Evolutionary conservation across 2,329 filamentous ascomycete genomes (phyloP).

Genomic region (Talaromyces sp.): DNA sequence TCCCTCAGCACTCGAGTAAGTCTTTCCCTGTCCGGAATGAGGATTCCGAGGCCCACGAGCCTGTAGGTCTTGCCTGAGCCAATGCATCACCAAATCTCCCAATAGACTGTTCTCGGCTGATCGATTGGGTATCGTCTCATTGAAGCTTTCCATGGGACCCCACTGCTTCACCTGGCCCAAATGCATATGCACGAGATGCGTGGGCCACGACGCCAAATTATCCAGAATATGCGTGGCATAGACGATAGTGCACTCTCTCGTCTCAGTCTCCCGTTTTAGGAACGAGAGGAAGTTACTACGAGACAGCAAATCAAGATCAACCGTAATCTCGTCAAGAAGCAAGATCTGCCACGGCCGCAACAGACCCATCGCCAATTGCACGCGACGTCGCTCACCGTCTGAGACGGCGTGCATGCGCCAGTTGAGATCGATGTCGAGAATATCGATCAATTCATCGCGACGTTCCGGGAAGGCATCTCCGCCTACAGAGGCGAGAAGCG

Average conservation of each 20-base stretch:
- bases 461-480: conserved; percentile 78
- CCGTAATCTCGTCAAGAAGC: conserved; percentile 92
- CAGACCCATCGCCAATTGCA: conserved; percentile 95
- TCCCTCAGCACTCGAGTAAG: conserved; percentile 55
- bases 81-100: conserved; percentile 81
- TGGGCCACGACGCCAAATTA: conserved; percentile 91
- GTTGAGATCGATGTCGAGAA: conserved; percentile 84
- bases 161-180: conserved; percentile 83
- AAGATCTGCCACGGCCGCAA: conserved; percentile 87
- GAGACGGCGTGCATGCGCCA: conserved; percentile 97
- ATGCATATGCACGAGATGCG: conserved; percentile 93
- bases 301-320: conserved; percentile 86
- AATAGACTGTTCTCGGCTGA: conserved; percentile 73
- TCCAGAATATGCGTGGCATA: conserved; percentile 98
- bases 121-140: conserved; percentile 52
- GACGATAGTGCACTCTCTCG: conserved; percentile 80
- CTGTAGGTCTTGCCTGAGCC: conserved; percentile 77
- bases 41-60: conserved; percentile 71
- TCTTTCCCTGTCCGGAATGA: conserved; percentile 41
- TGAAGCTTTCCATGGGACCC: conserved; percentile 69
- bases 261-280: conserved; percentile 81
- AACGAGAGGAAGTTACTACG: conserved; percentile 82
- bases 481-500: conserved; percentile 80
- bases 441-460: conserved; percentile 78
- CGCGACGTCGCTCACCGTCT: conserved; percentile 84